phyloP scores from a whole-genome alignment of 1,139 yeast genomes.

The Hansenula sp. region DNA sequence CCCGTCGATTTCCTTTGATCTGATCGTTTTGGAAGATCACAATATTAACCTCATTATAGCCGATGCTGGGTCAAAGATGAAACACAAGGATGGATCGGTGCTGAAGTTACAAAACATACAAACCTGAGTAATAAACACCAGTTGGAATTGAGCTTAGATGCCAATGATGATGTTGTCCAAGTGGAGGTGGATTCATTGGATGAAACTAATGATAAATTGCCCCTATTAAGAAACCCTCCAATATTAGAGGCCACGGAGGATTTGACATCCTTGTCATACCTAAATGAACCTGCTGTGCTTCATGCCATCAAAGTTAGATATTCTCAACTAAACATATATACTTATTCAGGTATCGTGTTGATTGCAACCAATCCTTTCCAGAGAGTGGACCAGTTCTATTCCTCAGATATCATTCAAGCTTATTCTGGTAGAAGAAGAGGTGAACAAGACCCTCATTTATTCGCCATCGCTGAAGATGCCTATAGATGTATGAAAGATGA shows the following conservation, averaged over 20 bases:
- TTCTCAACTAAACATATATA: constrained; percentile 84
- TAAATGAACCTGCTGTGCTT: constrained; percentile 94
- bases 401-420: constrained; percentile 89
- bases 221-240: constrained; percentile 90
- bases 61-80: constrained; percentile 97
- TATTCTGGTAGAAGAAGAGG: constrained; percentile 92
- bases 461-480: constrained; percentile 99
- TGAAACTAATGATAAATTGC: constrained; percentile 47
- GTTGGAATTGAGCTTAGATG: constrained; percentile 60
- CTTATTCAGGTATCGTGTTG: constrained; percentile 94
- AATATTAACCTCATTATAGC: constrained; percentile 12
- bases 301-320: constrained; percentile 92
- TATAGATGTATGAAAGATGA: constrained; percentile 90
- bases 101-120: constrained; percentile 59
- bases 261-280: constrained; percentile 83
- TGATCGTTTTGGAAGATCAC: neutral
- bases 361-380: constrained; percentile 97
- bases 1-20: too few relatives aligned
- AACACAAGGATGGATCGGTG: constrained; percentile 88
- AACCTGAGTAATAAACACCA: constrained; percentile 48
- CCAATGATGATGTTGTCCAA: constrained; percentile 49
- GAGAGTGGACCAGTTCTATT: constrained; percentile 83
- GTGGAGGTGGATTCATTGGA: constrained; percentile 47
- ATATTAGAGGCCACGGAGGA: constrained; percentile 93
- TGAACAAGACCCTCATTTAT: constrained; percentile 92